Evolutionary conservation across 116 monocot genomes (phyloP), one percentile per base, ranked within the genome.

Genomic region (Posidonia oceanica): DNA sequence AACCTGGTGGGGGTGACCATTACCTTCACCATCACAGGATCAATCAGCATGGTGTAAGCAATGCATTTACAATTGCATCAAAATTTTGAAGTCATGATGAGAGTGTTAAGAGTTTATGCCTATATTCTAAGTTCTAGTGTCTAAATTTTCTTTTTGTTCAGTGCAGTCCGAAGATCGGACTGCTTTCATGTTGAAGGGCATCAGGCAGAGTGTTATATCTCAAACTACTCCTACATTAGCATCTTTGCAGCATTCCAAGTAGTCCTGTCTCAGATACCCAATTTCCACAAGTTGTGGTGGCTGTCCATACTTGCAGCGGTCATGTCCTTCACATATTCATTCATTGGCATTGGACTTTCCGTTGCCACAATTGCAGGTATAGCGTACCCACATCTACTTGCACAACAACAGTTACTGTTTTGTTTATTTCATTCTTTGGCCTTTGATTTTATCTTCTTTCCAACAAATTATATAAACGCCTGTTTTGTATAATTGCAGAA

Each of bases 271-370:
- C 90, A 87, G 61, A 76, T 91, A 5, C 87, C 83, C 2, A 85
- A 85, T 36, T 87, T 91, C 60, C 85, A 87, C 75, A 82, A 91
- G 61, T 37, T 91, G 1, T 87, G 80, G 83, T 80, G 84, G 74
- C 85, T 87, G 36, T 91, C 91, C 52, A 80, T 91, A 38, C 52
- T 87, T 12, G 87, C 84, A 10, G 87, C 84, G 10, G 69, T 81
- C 56, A 91, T 87, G 87, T 85, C 83, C 23, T 58, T 91, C 29
- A 69, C 77, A 36, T 91, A 87, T 70, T 83, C 91, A 16, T 63
- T 69, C 64, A 91, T 85, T 23, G 87, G 85, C 39, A 85, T 85
- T 15, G 87, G 79, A 12, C 91, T 87, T 61, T 76, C 83, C 67
- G 77, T 87, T 54, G 80, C 83, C 16, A 83, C 72, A 56, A 83